phyloP scores from a whole-genome alignment of 768 basidiomycete genomes.

The Leccinum sublutescens region DNA sequence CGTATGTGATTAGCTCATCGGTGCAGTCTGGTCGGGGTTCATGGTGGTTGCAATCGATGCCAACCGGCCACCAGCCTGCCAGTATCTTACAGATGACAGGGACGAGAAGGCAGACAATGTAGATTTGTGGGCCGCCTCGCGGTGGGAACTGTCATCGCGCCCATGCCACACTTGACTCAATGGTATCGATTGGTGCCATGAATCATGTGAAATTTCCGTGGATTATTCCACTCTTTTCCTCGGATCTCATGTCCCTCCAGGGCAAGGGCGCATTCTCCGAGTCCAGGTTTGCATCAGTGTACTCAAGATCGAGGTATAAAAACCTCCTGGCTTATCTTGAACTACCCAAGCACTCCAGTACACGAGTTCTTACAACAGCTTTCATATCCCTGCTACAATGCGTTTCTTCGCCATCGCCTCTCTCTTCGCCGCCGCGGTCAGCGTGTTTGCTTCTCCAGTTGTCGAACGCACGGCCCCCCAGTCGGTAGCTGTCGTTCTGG shows the following conservation, averaged over 20 bases:
- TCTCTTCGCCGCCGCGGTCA: constrained; percentile 6
- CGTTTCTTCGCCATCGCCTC: constrained; percentile 8
- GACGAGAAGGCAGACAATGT: neutral
- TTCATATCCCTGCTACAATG: constrained; percentile 2
- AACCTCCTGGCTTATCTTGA: neutral
- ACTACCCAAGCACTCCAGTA: constrained; percentile 8
- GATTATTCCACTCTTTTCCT: neutral
- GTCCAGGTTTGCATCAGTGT: neutral
- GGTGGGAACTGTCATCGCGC: neutral
- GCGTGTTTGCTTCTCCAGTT: constrained; percentile 12
- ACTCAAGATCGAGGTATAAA: constrained; percentile 10
- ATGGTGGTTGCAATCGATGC: neutral
- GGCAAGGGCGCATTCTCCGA: neutral
- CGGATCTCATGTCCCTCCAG: constrained; percentile 1
- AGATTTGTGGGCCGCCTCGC: neutral
- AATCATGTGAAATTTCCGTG: neutral
- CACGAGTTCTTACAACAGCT: constrained; percentile 5
- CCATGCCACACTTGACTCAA: neutral
- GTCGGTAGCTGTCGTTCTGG: constrained; percentile 9
- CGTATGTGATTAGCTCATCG: neutral
- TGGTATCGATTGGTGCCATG: neutral
- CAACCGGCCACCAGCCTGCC: neutral
- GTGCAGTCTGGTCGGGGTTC: neutral
- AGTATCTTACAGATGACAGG: neutral
- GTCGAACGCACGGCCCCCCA: constrained; percentile 1